Conservation (phyloP, 1,284 basidiomycete genomes). For the Ustilago tritici region DNA sequence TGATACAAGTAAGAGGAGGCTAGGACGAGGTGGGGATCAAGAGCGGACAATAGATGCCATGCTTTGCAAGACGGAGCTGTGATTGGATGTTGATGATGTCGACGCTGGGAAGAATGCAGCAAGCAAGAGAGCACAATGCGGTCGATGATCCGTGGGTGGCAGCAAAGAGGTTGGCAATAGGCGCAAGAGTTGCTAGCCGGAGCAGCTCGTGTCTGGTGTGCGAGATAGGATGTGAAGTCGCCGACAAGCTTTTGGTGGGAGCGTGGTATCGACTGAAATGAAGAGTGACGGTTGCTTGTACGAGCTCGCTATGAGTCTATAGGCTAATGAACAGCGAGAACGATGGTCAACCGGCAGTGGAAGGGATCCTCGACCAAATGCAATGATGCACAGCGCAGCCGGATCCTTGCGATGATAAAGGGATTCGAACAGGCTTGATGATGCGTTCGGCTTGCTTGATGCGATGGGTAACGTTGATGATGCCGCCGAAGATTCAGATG, state of each 20-base stretch:
- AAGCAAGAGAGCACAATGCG: not conserved
- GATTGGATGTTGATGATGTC: not conserved
- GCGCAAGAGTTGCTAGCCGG: constrained; percentile 23
- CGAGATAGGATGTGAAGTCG: not conserved
- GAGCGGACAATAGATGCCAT: not conserved
- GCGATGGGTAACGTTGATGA: not conserved
- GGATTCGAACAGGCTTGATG: not conserved
- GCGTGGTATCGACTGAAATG: constrained; percentile 1
- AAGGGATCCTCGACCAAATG: not conserved
- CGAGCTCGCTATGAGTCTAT: not conserved
- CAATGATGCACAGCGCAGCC: not conserved
- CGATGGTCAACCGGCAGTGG: not conserved
- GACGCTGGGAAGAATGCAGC: not conserved
- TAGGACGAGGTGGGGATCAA: not conserved
- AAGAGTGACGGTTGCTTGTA: not conserved
- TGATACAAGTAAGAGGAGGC: not conserved
- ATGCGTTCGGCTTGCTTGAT: not conserved
- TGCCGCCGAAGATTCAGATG: not conserved
- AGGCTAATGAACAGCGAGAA: not conserved
- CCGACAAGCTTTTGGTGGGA: not conserved
- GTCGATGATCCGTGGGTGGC: not conserved
- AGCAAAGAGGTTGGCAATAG: not conserved
- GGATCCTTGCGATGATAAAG: constrained; percentile 1
- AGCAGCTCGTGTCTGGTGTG: constrained; percentile 20
- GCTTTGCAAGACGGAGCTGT: not conserved